Conservation (phyloP, 805 yeast genomes). For the Phaffomyces antillensis region DNA sequence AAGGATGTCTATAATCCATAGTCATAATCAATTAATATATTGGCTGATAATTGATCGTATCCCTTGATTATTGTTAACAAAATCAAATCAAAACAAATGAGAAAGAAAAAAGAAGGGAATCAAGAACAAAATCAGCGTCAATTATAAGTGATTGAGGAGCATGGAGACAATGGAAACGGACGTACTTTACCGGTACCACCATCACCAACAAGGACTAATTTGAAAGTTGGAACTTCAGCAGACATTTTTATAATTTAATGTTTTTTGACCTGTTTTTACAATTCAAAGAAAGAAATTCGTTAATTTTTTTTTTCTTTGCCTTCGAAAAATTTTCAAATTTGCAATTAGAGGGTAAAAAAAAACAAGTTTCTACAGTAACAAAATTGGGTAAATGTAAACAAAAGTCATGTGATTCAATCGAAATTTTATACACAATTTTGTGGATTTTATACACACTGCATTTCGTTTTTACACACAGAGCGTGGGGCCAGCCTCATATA, state of each 20-base stretch:
- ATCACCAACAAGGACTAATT: slow-evolving; percentile 98
- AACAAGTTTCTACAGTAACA: too few relatives aligned
- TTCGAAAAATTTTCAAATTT: slow-evolving; percentile 4
- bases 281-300: neutral
- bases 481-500: too few relatives aligned
- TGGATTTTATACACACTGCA: too few relatives aligned
- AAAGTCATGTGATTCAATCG: too few relatives aligned
- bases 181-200: slow-evolving; percentile 99
- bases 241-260: slow-evolving; percentile 37
- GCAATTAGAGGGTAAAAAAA: too few relatives aligned
- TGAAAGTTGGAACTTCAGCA: slow-evolving; percentile 87
- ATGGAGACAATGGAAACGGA: slow-evolving; percentile 8
- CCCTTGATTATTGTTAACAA: neutral
- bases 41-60: neutral
- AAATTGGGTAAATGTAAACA: too few relatives aligned
- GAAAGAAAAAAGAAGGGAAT: neutral
- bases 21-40: neutral
- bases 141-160: neutral
- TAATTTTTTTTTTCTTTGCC: slow-evolving; percentile 6
- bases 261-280: neutral
- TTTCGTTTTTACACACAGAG: too few relatives aligned
- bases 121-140: neutral
- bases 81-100: slow-evolving; percentile 3
- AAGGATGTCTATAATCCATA: too few relatives aligned
- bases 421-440: too few relatives aligned